A percentile compares a stretch with the other conserved stretches of the same genome.
These are phyloP conservation scores for Coccomyxa sp. DNA, from an alignment of 139 green algal genomes.

Conservation along the genomic window DNA sequence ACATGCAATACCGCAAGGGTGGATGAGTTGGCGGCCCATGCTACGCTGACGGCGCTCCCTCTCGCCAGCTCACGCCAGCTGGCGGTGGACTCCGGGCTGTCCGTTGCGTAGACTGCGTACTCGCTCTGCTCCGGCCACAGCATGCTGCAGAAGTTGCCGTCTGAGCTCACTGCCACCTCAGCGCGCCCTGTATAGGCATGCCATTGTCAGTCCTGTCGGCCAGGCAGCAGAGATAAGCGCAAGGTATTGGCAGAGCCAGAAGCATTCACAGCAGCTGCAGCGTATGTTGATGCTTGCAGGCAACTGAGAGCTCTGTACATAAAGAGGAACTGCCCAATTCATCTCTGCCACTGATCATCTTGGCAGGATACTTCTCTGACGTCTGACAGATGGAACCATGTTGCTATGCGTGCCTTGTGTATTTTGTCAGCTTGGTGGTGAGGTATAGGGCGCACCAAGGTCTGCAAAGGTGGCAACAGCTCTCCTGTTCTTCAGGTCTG, in stretches of 20 bases:
- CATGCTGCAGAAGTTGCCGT: constrained; percentile 16
- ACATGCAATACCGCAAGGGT: constrained; percentile 25
- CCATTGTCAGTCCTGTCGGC: too few relatives aligned
- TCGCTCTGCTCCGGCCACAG: constrained; percentile 18
- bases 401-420: background rate
- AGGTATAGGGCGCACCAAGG: background rate
- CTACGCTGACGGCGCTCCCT: constrained; percentile 9
- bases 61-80: constrained; percentile 14
- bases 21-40: constrained; percentile 15
- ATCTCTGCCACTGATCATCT: too few relatives aligned
- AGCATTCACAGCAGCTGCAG: too few relatives aligned
- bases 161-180: constrained; percentile 7
- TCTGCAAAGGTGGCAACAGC: constrained; percentile 8
- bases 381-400: too few relatives aligned
- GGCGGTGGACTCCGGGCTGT: background rate
- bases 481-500: constrained; percentile 16
- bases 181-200: constrained; percentile 10
- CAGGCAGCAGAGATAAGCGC: too few relatives aligned
- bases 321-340: too few relatives aligned
- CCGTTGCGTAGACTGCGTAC: constrained; percentile 14
- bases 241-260: too few relatives aligned
- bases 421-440: background rate
- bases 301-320: too few relatives aligned
- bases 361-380: too few relatives aligned
- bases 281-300: too few relatives aligned